These are phyloP conservation scores for Mycena vitilis DNA, from an alignment of 768 basidiomycete genomes.

Conservation along the genomic window DNA sequence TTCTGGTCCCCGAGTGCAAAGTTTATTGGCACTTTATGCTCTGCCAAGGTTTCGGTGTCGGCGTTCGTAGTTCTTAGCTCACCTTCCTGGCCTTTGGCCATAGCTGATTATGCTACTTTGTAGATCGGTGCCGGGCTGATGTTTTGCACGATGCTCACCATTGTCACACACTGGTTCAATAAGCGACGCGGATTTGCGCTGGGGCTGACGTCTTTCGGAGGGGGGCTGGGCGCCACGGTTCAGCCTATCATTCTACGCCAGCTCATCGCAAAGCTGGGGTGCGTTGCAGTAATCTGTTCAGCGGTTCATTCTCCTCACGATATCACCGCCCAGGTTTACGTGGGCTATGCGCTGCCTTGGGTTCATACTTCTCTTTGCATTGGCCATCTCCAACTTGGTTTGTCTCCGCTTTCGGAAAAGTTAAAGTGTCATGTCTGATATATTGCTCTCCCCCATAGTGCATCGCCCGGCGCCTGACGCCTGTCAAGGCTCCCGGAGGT, in stretches of 20 bases:
- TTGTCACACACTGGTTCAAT: slow-evolving; percentile 63
- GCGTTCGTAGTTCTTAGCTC: slow-evolving; percentile 46
- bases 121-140: slow-evolving; percentile 50
- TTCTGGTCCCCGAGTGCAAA: slow-evolving; percentile 64
- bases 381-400: slow-evolving; percentile 57
- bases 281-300: slow-evolving; percentile 18
- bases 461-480: slow-evolving; percentile 53
- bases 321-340: slow-evolving; percentile 51
- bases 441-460: not conserved
- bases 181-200: slow-evolving; percentile 56
- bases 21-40: slow-evolving; percentile 70
- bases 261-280: slow-evolving; percentile 56
- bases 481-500: slow-evolving; percentile 47
- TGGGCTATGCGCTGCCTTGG: slow-evolving; percentile 66
- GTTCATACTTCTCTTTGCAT: slow-evolving; percentile 53
- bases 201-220: slow-evolving; percentile 58
- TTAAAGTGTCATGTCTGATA: too few relatives aligned
- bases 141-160: slow-evolving; percentile 53
- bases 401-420: not conserved
- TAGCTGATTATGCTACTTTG: not conserved
- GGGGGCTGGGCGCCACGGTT: slow-evolving; percentile 58
- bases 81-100: not conserved
- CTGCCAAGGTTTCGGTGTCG: slow-evolving; percentile 64
- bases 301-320: too few relatives aligned
- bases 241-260: slow-evolving; percentile 59